These are phyloP conservation scores for Capsicum baccatum DNA, from an alignment of 257 asterid genomes.

Conservation along the genomic window DNA sequence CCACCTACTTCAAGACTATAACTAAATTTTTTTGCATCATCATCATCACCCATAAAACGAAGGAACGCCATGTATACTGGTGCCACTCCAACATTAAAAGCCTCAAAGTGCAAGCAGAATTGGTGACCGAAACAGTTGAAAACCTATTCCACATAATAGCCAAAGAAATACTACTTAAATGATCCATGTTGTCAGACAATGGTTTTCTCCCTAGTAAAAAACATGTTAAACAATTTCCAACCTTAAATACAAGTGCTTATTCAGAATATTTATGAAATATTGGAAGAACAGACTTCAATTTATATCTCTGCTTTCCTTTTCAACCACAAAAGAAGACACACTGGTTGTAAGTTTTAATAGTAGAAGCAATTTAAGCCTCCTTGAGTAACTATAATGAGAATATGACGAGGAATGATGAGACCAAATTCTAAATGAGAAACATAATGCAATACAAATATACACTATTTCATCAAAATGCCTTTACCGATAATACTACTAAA, in stretches of 20 bases:
- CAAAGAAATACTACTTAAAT: not conserved
- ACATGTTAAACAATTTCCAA: not conserved
- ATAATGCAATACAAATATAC: not conserved
- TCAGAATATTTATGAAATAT: not conserved
- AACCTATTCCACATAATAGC: conserved; percentile 9
- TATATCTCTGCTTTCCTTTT: not conserved
- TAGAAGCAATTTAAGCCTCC: not conserved
- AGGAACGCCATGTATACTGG: conserved; percentile 27
- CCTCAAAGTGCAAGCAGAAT: conserved; percentile 30
- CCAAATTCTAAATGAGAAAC: not conserved
- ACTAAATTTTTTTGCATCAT: conserved; percentile 11
- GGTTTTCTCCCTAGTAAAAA: not conserved
- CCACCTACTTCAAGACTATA: conserved; percentile 31
- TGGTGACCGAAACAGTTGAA: conserved; percentile 28
- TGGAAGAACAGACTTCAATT: not conserved
- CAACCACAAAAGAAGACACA: not conserved
- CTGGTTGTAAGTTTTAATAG: not conserved
- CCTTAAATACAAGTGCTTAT: not conserved
- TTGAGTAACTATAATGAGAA: not conserved
- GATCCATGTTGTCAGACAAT: conserved; percentile 4
- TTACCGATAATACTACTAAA: not conserved
- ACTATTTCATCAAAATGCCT: not conserved
- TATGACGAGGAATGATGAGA: not conserved
- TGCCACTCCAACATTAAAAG: conserved; percentile 18
- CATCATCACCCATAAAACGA: conserved; percentile 30